Base-by-base conservation (phyloP, 495 filamentous ascomycete genomes). In the Rostrohypoxylon terebratum region DNA sequence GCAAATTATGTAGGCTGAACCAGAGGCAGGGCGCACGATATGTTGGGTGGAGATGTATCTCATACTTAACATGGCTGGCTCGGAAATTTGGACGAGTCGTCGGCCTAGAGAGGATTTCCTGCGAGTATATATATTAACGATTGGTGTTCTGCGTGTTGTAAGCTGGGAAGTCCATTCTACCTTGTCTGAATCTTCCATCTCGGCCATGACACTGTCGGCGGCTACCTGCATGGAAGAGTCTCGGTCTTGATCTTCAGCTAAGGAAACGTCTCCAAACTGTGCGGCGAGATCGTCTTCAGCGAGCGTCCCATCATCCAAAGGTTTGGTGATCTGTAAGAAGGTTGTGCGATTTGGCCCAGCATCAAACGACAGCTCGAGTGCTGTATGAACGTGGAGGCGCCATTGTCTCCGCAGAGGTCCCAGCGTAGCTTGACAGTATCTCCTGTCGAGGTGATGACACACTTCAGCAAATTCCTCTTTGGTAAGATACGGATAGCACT, bases 11-110 rank as follows among this genome's bases (percentile, higher is more conserved):
- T 66, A 89, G 73, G 55, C 77, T 82, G 74, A 90, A 85, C 83
- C 87, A 90, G 13, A 91, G 81, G 42, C 87, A 87, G 67, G 84
- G 90, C 71, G 82, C 86, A 44, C 73, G 83, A 80, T 88, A 90
- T 64, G 80, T 86, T 54, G 82, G 88, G 69, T 86, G 87, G 36
- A 87, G 81, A 57, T 88, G 83, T 66, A 89, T 83, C 69, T 89
- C 87, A 73, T 90, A 90, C 53, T 86, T 77, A 21, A 92, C 88
- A 77, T 92, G 87, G 40, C 78, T 76, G n/a, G 80, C 79, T 62
- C 79, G 78, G 75, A 84, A 82, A 28, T 81, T 79, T 63, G 84
- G 74, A 38, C 72, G 71, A 45, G 71, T 64, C 38, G 66, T 45
- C n/a, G 16, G 53, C 25, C 59, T 73, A 31, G 48, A 16, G 48